Evolutionary conservation across 208 protist species (phyloP), one percentile per base, ranked within the genome.

Genomic region (Leptomonas pyrrhocoris): DNA sequence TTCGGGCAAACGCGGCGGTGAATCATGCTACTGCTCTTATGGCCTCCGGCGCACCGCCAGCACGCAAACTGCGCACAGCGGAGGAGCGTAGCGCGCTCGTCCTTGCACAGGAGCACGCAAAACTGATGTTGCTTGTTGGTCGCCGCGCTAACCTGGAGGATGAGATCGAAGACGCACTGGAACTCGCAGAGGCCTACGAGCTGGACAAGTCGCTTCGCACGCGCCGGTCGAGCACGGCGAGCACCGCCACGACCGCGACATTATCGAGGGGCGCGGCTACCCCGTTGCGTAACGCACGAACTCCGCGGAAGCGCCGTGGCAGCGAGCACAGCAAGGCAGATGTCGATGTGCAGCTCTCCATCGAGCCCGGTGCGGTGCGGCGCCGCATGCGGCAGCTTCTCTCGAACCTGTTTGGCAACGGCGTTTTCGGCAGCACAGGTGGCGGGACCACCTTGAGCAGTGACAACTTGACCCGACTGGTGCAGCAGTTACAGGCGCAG

Each of bases 51-150:
- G 43, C 19, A 2, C 65, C 63, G 1, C 21, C 55, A 2, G 60
- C 48, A 2, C 66, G 59, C 12, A 65, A 53, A 23, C 65, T 75
- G 25, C 83, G 86, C 57, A 78, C 50, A 18, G 73, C 74, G 1
- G 70, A 77, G 27, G 77, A 90, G 58, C 84, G 86, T n/a, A 60
- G 61, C 25, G 54, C 56, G 7, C 59, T 90, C 13, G 73, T 91
- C 42, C 56, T 96, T 21, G 74, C 87, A 21, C 48, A 82, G 49
- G 89, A 96, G 68, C 74, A 85, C 25, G 62, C 80, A 0, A 94
- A 94, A 60, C 40, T 94, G 27, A 78, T 94, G 55, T 54, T 91
- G 48, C 85, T 96, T 34, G 79, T 94, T 12, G 92, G 85, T n/a
- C 82, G 92, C 40, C 68, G 81, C 16, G 84, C 80, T 21, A 96